Percentiles rank a stretch among this genome's conserved stretches.
phyloP scores from a whole-genome alignment of 2,329 filamentous ascomycete species.

The Fusarium brevicatenulatum region DNA sequence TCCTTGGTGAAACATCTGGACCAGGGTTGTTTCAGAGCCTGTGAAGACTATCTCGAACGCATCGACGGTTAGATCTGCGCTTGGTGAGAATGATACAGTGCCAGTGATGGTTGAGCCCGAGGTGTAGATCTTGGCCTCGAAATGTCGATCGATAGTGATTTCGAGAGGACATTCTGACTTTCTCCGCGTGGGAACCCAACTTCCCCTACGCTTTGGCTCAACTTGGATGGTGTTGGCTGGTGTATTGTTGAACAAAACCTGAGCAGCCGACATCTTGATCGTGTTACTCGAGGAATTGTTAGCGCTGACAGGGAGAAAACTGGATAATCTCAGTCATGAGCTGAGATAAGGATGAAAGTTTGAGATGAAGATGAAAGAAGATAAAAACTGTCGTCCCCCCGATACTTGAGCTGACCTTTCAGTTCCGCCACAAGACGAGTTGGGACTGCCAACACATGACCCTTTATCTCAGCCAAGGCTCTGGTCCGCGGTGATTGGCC shows the following conservation, averaged over 20 bases:
- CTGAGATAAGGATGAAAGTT: too few species aligned
- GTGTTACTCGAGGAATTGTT: not conserved
- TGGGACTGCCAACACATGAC: slow-evolving; percentile 21
- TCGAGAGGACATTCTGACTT: slow-evolving; percentile 23
- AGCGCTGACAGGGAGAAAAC: too few species aligned
- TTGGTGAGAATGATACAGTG: slow-evolving; percentile 2
- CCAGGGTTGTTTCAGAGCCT: not conserved
- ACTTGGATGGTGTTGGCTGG: not conserved
- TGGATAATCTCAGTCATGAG: not conserved
- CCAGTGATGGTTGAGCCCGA: slow-evolving; percentile 31
- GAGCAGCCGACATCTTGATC: slow-evolving; percentile 4
- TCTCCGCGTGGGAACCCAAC: slow-evolving; percentile 18
- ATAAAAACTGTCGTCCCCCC: not conserved
- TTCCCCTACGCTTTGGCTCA: slow-evolving; percentile 20
- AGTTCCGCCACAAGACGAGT: slow-evolving; percentile 26
- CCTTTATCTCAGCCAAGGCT: slow-evolving; percentile 29
- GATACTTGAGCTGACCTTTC: slow-evolving; percentile 23
- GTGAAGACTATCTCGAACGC: slow-evolving; percentile 22
- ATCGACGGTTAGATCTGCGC: slow-evolving; percentile 20
- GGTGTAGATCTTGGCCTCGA: slow-evolving; percentile 34
- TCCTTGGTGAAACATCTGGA: slow-evolving; percentile 29
- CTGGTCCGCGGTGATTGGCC: slow-evolving; percentile 3
- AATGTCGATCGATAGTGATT: slow-evolving; percentile 32
- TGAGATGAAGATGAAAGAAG: not conserved
- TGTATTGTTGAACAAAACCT: slow-evolving; percentile 9